Base-by-base conservation (phyloP, 176 grass and related monocot genomes). In the Eremochloa ophiuroides region DNA sequence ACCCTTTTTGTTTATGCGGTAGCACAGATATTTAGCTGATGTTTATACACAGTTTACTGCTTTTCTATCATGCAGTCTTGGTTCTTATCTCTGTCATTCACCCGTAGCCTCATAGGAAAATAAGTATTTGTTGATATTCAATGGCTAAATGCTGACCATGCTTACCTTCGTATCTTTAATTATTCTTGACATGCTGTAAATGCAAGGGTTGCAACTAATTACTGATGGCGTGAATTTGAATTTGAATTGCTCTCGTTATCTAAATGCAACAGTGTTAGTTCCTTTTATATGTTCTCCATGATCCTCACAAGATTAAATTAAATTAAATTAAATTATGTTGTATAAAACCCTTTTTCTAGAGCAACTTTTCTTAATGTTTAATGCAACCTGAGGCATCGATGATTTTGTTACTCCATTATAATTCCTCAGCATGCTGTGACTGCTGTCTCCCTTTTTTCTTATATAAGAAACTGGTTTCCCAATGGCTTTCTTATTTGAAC, bases 401-500 rank as follows among this genome's bases (percentile, higher is more conserved):
- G 6, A 38, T 51, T 26, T 68, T 15, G 12, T 56, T 42, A 67
- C 10, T 33, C 6, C 20, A 39, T 13, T 34, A 33, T 64, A 46
- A 48, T 64, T 62, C 14, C 66, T 79, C 12, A 4, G 16, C 10
- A 62, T 42, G 0, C 4, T 17, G 25, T 73, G 1, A 53, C 3
- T 10, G 42, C 3, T 74, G 7, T 41, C 46, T 50, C 46, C 18
- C 17, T 18, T 7, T 50, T 44, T 44, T 44, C 3, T 43, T 17
- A 47, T 4, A 47, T 17, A 47, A 47, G 44, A 17, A 47, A 50
- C 47, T 50, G 5, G 5, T 50, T 55, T 7, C 73, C 74, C 2
- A 69, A 46, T 53, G 10, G 5, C 40, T 78, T 82, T 83, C 48
- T 67, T 22, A 55, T 46, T 68, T 84, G 16, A 46, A 75, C 90